A percentile compares a stretch with the other conserved stretches of the same genome.
Evolutionary conservation across 352 stramenopile species (phyloP).

Genomic region (Pythium oligandrum): DNA sequence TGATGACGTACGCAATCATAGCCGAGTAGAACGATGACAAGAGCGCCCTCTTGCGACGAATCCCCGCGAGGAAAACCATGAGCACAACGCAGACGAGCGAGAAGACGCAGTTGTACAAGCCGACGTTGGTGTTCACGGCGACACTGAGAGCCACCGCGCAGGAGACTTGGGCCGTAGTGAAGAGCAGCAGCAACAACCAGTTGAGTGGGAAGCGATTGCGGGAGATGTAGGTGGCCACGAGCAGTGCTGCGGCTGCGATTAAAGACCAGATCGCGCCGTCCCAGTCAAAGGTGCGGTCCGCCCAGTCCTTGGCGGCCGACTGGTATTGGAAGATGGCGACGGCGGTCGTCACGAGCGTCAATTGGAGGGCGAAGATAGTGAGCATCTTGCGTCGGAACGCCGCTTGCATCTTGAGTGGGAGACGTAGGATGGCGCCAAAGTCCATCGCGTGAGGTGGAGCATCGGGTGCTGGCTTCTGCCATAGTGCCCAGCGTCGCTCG

Average conservation of each 20-base stretch:
- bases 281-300: background rate
- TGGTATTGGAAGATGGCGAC: constrained; percentile 9
- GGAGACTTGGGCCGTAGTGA: constrained; percentile 14
- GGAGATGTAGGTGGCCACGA: constrained; percentile 12
- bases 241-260: constrained; percentile 4
- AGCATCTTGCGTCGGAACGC: constrained; percentile 23
- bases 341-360: constrained; percentile 7
- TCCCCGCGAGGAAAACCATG: constrained; percentile 16
- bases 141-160: constrained; percentile 10
- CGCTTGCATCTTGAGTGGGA: constrained; percentile 18
- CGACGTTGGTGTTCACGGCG: constrained; percentile 14
- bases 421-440: constrained; percentile 8
- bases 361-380: constrained; percentile 20
- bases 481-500: constrained; percentile 4
- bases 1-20: constrained; percentile 7
- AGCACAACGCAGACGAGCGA: constrained; percentile 14
- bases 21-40: constrained; percentile 7
- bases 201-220: constrained; percentile 17
- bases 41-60: constrained; percentile 1
- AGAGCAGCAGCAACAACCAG: constrained; percentile 18
- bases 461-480: background rate
- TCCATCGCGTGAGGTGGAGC: background rate
- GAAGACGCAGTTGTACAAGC: constrained; percentile 18
- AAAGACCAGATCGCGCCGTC: constrained; percentile 1
- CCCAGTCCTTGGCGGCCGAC: background rate